phyloP scores from a whole-genome alignment of 805 yeast genomes.

The Candida peoriensis region DNA sequence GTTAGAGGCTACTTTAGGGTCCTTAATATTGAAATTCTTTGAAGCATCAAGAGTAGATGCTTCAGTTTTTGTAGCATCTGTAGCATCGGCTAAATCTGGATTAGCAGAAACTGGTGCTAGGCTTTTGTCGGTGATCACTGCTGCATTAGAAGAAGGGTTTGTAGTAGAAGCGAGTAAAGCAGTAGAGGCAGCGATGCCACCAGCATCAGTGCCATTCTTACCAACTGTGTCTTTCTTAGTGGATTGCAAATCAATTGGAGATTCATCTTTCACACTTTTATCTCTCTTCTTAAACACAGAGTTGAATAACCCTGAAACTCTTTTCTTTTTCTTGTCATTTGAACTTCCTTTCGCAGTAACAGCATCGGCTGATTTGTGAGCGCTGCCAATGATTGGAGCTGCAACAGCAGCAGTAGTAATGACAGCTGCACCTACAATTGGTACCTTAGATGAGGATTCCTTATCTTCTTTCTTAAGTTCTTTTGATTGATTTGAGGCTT shows the following conservation, averaged over 20 bases:
- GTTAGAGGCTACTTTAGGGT: slow-evolving; percentile 1
- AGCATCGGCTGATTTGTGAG: slow-evolving; percentile 19
- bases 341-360: slow-evolving; percentile 1
- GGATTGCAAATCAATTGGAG: slow-evolving; percentile 3
- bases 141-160: slow-evolving; percentile 2
- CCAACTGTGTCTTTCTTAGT: not conserved
- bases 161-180: slow-evolving; percentile 1
- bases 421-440: slow-evolving; percentile 11
- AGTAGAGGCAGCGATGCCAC: slow-evolving; percentile 4
- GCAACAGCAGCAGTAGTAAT: slow-evolving; percentile 10
- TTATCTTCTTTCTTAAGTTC: not conserved
- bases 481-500: no score
- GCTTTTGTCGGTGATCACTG: no score
- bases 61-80: slow-evolving; percentile 1
- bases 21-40: not conserved
- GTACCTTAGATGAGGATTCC: not conserved
- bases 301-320: slow-evolving; percentile 15
- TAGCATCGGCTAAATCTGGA: not conserved
- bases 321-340: slow-evolving; percentile 13
- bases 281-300: slow-evolving; percentile 13
- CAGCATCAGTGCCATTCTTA: slow-evolving; percentile 5
- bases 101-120: slow-evolving; percentile 3
- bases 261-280: slow-evolving; percentile 2
- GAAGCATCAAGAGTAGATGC: no score
- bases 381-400: slow-evolving; percentile 7